Conservation (phyloP, 2,329 filamentous ascomycete species). For the Talaromyces sp. region DNA sequence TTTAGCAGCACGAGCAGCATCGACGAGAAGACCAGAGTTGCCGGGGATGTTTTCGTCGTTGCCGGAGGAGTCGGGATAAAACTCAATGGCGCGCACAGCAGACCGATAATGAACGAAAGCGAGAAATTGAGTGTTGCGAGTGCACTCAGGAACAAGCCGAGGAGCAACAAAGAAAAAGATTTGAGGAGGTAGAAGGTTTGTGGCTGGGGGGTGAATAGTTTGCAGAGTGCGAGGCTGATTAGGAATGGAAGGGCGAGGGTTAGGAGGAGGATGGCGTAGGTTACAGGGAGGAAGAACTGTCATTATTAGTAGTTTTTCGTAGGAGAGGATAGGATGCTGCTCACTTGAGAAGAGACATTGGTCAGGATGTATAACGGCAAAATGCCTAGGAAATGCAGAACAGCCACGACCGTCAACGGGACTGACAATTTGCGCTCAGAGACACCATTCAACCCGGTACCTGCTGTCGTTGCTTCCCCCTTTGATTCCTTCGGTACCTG, state of each 20-base stretch:
- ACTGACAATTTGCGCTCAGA: constrained; percentile 43
- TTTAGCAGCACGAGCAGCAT: constrained; percentile 55
- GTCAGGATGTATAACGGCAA: constrained; percentile 87
- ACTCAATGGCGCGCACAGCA: constrained; percentile 74
- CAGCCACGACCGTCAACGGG: constrained; percentile 67
- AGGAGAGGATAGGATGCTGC: background rate
- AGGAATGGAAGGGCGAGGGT: constrained; percentile 58
- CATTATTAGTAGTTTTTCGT: constrained; percentile 17
- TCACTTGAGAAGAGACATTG: constrained; percentile 63
- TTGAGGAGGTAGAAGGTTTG: constrained; percentile 79
- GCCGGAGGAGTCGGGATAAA: constrained; percentile 53
- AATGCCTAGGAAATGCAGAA: constrained; percentile 71
- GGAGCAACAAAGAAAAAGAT: constrained; percentile 84
- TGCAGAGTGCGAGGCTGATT: constrained; percentile 55
- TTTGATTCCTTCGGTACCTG: constrained; percentile 16
- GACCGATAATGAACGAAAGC: constrained; percentile 77
- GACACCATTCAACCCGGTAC: constrained; percentile 24
- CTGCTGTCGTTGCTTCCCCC: constrained; percentile 18
- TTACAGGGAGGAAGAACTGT: constrained; percentile 60
- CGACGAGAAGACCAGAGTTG: background rate
- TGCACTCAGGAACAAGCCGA: constrained; percentile 87
- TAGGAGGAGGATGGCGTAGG: constrained; percentile 55
- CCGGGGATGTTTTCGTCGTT: background rate
- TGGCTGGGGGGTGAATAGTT: constrained; percentile 51
- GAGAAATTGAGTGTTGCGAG: constrained; percentile 96